Evolutionary conservation across 2,329 filamentous ascomycete genomes (phyloP).

Genomic region (Lomentospora prolificans): DNA sequence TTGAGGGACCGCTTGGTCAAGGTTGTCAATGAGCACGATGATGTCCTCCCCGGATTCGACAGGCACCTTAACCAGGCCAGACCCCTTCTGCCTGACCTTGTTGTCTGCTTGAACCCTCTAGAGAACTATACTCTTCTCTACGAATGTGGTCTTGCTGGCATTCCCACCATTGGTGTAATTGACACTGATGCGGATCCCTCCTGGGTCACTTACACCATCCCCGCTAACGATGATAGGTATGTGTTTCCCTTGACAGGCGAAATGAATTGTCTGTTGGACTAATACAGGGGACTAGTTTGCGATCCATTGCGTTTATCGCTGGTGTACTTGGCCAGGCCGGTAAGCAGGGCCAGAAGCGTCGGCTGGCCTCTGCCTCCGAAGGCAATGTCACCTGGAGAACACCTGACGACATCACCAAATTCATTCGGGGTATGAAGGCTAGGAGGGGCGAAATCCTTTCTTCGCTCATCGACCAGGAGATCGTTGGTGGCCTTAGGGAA

Average conservation of each 20-base stretch:
- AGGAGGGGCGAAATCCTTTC: background rate
- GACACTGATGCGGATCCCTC: slow-evolving; percentile 90
- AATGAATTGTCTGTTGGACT: slow-evolving; percentile 12
- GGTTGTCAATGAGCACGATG: slow-evolving; percentile 69
- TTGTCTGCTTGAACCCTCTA: slow-evolving; percentile 83
- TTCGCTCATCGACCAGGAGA: slow-evolving; percentile 6
- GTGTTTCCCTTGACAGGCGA: slow-evolving; percentile 14
- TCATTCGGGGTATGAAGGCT: slow-evolving; percentile 20
- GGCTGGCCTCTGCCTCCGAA: slow-evolving; percentile 50
- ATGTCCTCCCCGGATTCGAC: slow-evolving; percentile 50
- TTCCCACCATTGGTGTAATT: slow-evolving; percentile 89
- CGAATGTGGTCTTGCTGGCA: slow-evolving; percentile 78
- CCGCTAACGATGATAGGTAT: slow-evolving; percentile 90
- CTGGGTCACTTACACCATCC: slow-evolving; percentile 93
- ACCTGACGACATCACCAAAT: slow-evolving; percentile 29
- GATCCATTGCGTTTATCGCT: slow-evolving; percentile 70
- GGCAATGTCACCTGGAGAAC: slow-evolving; percentile 57
- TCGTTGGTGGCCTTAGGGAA: background rate
- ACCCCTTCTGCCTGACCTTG: slow-evolving; percentile 75
- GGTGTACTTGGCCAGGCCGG: slow-evolving; percentile 80
- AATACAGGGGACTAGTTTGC: slow-evolving; percentile 47
- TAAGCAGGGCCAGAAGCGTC: slow-evolving; percentile 60
- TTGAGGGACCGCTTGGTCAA: slow-evolving; percentile 59
- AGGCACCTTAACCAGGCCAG: slow-evolving; percentile 51
- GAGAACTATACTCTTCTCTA: slow-evolving; percentile 88